A percentile compares a stretch with the other conserved stretches of the same genome.
Evolutionary conservation across 495 filamentous ascomycete species (phyloP).

Genomic region (Neurospora intermedia): DNA sequence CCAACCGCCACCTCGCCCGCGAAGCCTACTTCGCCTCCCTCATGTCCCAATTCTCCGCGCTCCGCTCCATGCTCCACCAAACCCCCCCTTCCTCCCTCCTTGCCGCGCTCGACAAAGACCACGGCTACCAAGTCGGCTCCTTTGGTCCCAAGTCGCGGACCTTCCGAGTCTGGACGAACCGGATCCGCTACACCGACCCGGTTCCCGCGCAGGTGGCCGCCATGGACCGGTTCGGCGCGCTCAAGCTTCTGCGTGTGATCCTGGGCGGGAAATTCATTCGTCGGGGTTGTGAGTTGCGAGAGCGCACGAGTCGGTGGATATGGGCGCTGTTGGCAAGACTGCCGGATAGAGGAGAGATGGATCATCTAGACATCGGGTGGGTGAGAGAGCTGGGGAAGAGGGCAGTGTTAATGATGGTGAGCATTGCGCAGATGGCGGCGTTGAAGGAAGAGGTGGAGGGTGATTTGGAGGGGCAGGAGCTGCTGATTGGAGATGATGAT

Average conservation of each 20-base stretch:
- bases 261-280: constrained; percentile 37
- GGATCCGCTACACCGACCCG: constrained; percentile 44
- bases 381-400: constrained; percentile 51
- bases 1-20: constrained; percentile 33
- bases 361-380: constrained; percentile 44
- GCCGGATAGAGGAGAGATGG: constrained; percentile 46
- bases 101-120: constrained; percentile 40
- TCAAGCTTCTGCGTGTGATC: constrained; percentile 42
- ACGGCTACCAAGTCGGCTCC: constrained; percentile 45
- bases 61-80: constrained; percentile 47
- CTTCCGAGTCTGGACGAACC: constrained; percentile 42
- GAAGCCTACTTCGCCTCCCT: constrained; percentile 56
- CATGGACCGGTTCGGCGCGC: constrained; percentile 51
- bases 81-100: constrained; percentile 41
- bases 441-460: constrained; percentile 28
- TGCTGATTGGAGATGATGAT: constrained; percentile 8
- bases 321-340: constrained; percentile 52
- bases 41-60: constrained; percentile 43
- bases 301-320: constrained; percentile 46
- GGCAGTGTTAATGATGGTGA: constrained; percentile 41
- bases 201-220: constrained; percentile 55
- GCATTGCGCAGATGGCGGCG: constrained; percentile 38
- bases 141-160: constrained; percentile 31
- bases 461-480: constrained; percentile 11
- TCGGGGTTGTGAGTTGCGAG: constrained; percentile 32